phyloP scores from a whole-genome alignment of 768 basidiomycete genomes.

The Boletus eberwhitei region DNA sequence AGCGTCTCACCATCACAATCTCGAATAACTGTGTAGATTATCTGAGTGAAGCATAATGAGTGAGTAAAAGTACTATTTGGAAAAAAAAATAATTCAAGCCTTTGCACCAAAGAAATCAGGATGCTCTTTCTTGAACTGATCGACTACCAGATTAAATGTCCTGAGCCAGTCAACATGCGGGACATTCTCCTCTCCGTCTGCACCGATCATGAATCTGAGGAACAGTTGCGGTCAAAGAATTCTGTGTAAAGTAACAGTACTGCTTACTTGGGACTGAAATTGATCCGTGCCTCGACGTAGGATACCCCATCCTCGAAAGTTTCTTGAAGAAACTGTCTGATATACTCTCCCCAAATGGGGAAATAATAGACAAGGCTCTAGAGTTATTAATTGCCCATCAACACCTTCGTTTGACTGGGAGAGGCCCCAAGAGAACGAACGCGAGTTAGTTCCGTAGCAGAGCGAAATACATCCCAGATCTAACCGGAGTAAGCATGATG shows the following conservation, averaged over 20 bases:
- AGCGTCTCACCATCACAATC: slow-evolving; percentile 53
- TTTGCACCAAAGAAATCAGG: slow-evolving; percentile 66
- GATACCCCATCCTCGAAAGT: slow-evolving; percentile 69
- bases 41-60: slow-evolving; percentile 33
- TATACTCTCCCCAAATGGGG: slow-evolving; percentile 59
- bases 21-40: slow-evolving; percentile 69
- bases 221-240: background rate
- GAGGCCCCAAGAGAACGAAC: slow-evolving; percentile 34
- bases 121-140: slow-evolving; percentile 53
- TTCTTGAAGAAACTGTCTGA: slow-evolving; percentile 58
- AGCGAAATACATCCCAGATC: slow-evolving; percentile 76
- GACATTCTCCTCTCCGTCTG: slow-evolving; percentile 54
- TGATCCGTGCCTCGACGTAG: slow-evolving; percentile 67
- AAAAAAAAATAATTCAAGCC: slow-evolving; percentile 37
- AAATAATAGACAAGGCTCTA: slow-evolving; percentile 44
- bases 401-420: background rate
- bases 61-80: background rate
- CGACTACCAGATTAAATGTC: slow-evolving; percentile 49
- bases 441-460: slow-evolving; percentile 46
- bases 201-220: slow-evolving; percentile 51
- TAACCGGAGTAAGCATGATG: slow-evolving; percentile 24
- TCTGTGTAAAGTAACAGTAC: background rate
- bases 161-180: slow-evolving; percentile 58
- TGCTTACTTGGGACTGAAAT: slow-evolving; percentile 56
- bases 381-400: background rate